Base-by-base conservation (phyloP, 2,329 filamentous ascomycete genomes). In the Ambrosiella cleistominuta region DNA sequence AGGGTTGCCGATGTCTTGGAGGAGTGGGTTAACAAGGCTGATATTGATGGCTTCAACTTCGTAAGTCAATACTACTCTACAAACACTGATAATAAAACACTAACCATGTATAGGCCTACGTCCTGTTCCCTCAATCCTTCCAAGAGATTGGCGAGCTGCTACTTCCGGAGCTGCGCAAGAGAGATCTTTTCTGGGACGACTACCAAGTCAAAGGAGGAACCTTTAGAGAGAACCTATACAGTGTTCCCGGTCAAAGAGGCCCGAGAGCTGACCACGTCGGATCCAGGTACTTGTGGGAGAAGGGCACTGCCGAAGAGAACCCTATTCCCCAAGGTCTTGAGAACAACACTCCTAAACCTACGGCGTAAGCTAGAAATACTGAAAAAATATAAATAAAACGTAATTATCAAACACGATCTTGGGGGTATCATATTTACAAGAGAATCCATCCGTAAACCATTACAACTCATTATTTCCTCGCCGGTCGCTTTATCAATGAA, bases 1-100 rank as follows among this genome's bases (percentile, higher is more conserved):
- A 77, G 80, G 62, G 82, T 87, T 1, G 84, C 81, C 0, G 83
- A 88, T 65, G 75, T 77, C 49, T 72, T 88, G 58, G 81, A 88
- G 68, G 68, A 72, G 0, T 88, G 84, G 83, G 72, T 86, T 0
- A 65, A 71, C 5, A 83, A 86, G 66, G 82, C 81, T 0, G 84
- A 86, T 62, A 76, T 88, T 0, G 84, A 88, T 65, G 84, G 84
- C 0, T 88, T 88, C 68, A 88, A 88, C 65, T 75, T 88, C 66
- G 82, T 57, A 57, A 55, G 53, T 55, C n/a, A 47, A 49, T n/a
- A 12, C 45, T 49, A n/a, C 17, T 3, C 7, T 49, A 49, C 17
- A n/a, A 36, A 8, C 37, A 38, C 11, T 15, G 15, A 54, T 19
- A 13, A n/a, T n/a, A 38, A 7, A 8, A 12, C 13, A 44, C 17